phyloP scores from a whole-genome alignment of 352 stramenopile genomes.

The Pelagophyceae sp. region DNA sequence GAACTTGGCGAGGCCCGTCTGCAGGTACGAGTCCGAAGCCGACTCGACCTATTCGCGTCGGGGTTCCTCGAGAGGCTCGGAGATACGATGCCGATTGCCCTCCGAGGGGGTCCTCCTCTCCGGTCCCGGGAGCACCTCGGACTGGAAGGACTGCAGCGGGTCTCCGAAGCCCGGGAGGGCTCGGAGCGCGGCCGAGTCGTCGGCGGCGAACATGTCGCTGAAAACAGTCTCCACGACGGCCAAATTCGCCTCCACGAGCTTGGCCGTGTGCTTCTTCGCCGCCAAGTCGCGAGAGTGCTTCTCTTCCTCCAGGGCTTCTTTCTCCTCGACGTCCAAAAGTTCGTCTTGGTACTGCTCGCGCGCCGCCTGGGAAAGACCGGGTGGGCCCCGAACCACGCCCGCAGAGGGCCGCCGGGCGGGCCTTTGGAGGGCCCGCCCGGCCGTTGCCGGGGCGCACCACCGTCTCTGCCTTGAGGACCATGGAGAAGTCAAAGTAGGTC shows the following conservation, averaged over 20 bases:
- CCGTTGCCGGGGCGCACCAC: too few relatives aligned
- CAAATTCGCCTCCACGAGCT: slow-evolving; percentile 70
- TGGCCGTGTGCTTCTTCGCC: slow-evolving; percentile 60
- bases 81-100: too few relatives aligned
- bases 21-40: slow-evolving; percentile 36
- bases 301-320: slow-evolving; percentile 42
- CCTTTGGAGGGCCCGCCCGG: slow-evolving; percentile 38
- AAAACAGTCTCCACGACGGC: slow-evolving; percentile 64
- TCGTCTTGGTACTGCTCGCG: slow-evolving; percentile 77
- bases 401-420: too few relatives aligned
- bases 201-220: slow-evolving; percentile 79
- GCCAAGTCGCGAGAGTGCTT: slow-evolving; percentile 57
- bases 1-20: slow-evolving; percentile 46
- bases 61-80: too few relatives aligned
- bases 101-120: too few relatives aligned
- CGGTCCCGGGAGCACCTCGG: too few relatives aligned
- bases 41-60: too few relatives aligned
- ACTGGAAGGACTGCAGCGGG: slow-evolving; percentile 74
- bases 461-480: slow-evolving; percentile 53
- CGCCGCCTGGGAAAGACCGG: too few relatives aligned
- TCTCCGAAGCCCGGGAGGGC: slow-evolving; percentile 71
- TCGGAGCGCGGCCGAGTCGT: slow-evolving; percentile 80
- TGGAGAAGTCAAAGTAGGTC: slow-evolving; percentile 81
- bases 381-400: too few relatives aligned
- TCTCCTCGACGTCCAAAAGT: slow-evolving; percentile 52